Conservation (phyloP, 2,329 filamentous ascomycete genomes). For the Cordyceps farinosa region DNA sequence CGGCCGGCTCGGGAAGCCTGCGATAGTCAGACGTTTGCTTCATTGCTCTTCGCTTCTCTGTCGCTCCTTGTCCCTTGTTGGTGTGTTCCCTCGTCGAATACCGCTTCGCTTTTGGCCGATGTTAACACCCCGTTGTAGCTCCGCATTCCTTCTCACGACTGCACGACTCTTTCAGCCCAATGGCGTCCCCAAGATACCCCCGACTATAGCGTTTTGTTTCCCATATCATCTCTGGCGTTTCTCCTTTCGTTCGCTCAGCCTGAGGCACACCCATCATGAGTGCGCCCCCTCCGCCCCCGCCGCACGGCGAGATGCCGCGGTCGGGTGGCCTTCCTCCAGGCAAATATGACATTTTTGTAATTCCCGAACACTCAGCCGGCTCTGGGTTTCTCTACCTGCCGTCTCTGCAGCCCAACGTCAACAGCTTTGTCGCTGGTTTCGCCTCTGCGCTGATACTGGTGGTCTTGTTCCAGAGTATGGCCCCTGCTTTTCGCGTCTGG, state of each 20-base stretch:
- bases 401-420: slow-evolving; percentile 77
- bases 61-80: not conserved
- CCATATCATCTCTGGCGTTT: slow-evolving; percentile 7
- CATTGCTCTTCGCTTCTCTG: not conserved
- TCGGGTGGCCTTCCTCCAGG: slow-evolving; percentile 72
- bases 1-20: slow-evolving; percentile 1
- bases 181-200: slow-evolving; percentile 29
- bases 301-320: slow-evolving; percentile 76
- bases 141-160: slow-evolving; percentile 21
- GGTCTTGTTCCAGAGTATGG: slow-evolving; percentile 67
- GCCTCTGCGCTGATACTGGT: slow-evolving; percentile 71
- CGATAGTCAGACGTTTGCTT: not conserved
- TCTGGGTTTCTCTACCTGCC: slow-evolving; percentile 93
- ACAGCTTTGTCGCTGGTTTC: slow-evolving; percentile 88
- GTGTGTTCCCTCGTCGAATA: not conserved
- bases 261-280: slow-evolving; percentile 36
- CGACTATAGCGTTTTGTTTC: slow-evolving; percentile 21
- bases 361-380: slow-evolving; percentile 86
- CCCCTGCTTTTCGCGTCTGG: slow-evolving; percentile 72
- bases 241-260: not conserved
- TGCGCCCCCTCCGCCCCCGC: slow-evolving; percentile 74
- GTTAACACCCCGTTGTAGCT: slow-evolving; percentile 6
- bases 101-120: not conserved
- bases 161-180: slow-evolving; percentile 24
- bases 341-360: slow-evolving; percentile 96